Conservation (phyloP, 176 grass and related monocot genomes). For the Pharus latifolius region DNA sequence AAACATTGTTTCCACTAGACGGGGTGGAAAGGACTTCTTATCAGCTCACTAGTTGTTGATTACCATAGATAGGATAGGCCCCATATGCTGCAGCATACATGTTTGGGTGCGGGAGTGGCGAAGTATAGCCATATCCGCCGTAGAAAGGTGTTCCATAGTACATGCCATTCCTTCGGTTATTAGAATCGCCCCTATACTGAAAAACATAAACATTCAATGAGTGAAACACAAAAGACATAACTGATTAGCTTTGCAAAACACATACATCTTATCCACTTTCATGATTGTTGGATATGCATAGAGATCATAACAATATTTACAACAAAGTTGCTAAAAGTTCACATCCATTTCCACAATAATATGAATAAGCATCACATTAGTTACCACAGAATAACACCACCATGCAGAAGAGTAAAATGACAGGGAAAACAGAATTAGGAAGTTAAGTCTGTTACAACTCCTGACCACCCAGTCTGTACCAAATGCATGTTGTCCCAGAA, state of each 20-base stretch:
- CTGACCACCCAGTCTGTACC: not conserved
- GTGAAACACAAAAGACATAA: not conserved
- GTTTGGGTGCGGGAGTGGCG: slow-evolving; percentile 42
- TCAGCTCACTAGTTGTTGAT: slow-evolving; percentile 73
- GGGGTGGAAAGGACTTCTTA: slow-evolving; percentile 8
- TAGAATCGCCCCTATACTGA: slow-evolving; percentile 48
- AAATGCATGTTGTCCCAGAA: not conserved
- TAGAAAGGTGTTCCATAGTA: slow-evolving; percentile 66
- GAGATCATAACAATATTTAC: not conserved
- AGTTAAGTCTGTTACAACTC: not conserved
- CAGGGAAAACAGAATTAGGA: not conserved
- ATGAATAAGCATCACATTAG: not conserved
- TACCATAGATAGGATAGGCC: slow-evolving; percentile 60
- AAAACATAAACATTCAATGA: not conserved
- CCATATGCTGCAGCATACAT: slow-evolving; percentile 55
- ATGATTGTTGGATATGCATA: not conserved
- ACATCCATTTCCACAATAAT: not conserved
- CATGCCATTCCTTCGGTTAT: slow-evolving; percentile 41
- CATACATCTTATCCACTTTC: not conserved
- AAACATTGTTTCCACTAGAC: slow-evolving; percentile 34
- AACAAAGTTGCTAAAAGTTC: not conserved
- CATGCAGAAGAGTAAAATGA: not conserved
- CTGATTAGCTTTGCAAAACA: not conserved
- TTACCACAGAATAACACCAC: not conserved
- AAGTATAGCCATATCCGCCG: slow-evolving; percentile 50